Base-by-base conservation (phyloP, 129 eudicot species). In the Chrysanthemum lavandulifolium region DNA sequence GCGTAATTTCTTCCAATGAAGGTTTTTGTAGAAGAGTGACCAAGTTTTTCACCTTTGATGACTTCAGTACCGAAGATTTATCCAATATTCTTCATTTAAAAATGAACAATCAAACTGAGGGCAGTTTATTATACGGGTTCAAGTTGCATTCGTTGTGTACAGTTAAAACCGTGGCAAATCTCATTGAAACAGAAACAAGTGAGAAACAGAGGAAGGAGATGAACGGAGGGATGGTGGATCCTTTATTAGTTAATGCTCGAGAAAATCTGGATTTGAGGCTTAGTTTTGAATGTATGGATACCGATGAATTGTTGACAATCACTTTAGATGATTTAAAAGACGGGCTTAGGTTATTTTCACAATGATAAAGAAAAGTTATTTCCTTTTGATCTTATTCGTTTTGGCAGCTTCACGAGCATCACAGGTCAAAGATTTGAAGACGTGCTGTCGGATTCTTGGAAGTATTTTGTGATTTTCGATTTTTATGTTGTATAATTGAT, bases 151-250 rank as follows among this genome's bases (percentile, higher is more conserved):
- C 86, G 53, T 78, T 68, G 6, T 95, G 96, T 80, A 86, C 85
- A 1, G 63, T 74, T 3, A 86, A 84, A 50, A 89, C 91, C 23
- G 62, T 95, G 49, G 78, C 81, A n/a, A 68, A 74, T 18, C 36
- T 95, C 43, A 84, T 90, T 13, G 95, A 86, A 84, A 81, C 61
- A 8, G 90, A 85, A 78, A 86, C 96, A 5, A 82, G 80, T 0
- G 95, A 86, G 73, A 86, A 91, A 69, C 96, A 86, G 71, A 79
- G 97, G 13, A 83, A 78, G 72, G 88, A 95, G 79, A 83, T 95
- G 96, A 95, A 95, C 49, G 99, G 99, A 10, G 97, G 97, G 50
- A 65, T 95, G 75, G 80, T 90, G 27, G 96, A 90, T 78, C 91
- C 92, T 2, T 63, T 90, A 94, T 80, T 95, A 61, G 90, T 84